phyloP scores from a whole-genome alignment of 768 basidiomycete genomes.

The Peribolospora baueri region DNA sequence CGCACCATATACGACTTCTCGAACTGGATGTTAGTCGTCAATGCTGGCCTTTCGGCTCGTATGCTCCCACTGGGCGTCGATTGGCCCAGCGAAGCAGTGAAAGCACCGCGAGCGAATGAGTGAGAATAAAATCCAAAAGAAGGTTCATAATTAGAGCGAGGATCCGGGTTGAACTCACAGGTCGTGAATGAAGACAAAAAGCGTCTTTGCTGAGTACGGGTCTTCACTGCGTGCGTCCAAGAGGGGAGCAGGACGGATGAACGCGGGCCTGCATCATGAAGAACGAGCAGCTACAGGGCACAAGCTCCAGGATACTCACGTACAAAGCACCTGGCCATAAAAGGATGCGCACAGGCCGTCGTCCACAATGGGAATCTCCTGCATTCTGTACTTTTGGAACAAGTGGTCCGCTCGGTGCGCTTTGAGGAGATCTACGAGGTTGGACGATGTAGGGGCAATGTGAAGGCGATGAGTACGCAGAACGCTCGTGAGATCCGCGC shows the following conservation, averaged over 20 bases:
- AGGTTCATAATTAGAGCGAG: background rate
- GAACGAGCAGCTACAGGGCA: background rate
- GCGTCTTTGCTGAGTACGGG: conserved; percentile 41
- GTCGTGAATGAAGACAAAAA: conserved; percentile 80
- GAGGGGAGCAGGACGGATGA: background rate
- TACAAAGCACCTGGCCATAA: conserved; percentile 56
- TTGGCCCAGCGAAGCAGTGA: background rate
- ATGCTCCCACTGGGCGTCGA: conserved; percentile 47
- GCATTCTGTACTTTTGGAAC: conserved; percentile 48
- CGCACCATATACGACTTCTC: conserved; percentile 66
- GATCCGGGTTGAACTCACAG: conserved; percentile 35
- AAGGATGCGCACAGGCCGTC: conserved; percentile 11
- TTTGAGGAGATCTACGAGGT: conserved; percentile 37
- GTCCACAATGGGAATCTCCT: conserved; percentile 52
- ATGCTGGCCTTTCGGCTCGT: conserved; percentile 37
- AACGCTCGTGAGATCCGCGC: background rate
- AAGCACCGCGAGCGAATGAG: background rate
- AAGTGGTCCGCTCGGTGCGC: conserved; percentile 66
- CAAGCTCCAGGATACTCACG: conserved; percentile 29
- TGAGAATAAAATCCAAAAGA: too few relatives aligned
- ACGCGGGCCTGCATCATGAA: too few relatives aligned
- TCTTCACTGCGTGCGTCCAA: conserved; percentile 32
- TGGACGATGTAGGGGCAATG: conserved; percentile 37
- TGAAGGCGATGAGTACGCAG: conserved; percentile 31
- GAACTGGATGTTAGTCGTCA: conserved; percentile 33